phyloP scores from a whole-genome alignment of 257 asterid genomes.

The Ehretia macrophylla region DNA sequence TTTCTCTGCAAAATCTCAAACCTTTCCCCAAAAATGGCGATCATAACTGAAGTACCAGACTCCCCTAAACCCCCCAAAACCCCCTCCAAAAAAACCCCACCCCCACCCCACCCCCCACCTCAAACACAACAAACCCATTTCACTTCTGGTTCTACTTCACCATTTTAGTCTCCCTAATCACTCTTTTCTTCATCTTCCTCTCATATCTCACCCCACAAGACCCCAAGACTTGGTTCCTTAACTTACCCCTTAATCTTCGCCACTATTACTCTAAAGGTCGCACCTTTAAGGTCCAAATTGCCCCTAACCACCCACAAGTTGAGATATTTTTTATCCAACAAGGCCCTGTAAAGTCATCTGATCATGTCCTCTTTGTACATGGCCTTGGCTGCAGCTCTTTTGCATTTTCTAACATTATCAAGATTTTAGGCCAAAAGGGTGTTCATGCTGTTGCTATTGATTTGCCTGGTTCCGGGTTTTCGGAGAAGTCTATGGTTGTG shows the following conservation, averaged over 20 bases:
- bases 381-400: slow-evolving; percentile 84
- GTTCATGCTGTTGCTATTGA: slow-evolving; percentile 71
- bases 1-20: too few species aligned
- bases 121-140: slow-evolving; percentile 47
- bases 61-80: slow-evolving; percentile 32
- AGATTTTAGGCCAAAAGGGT: slow-evolving; percentile 39
- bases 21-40: slow-evolving; percentile 40
- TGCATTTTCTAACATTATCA: slow-evolving; percentile 48
- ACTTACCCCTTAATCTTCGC: slow-evolving; percentile 60
- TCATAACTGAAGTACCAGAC: slow-evolving; percentile 59
- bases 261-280: slow-evolving; percentile 68
- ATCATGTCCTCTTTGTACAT: slow-evolving; percentile 62
- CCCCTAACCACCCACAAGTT: slow-evolving; percentile 62
- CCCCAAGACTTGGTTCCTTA: slow-evolving; percentile 76
- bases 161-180: slow-evolving; percentile 44
- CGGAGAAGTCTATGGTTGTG: slow-evolving; percentile 61
- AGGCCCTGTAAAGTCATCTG: slow-evolving; percentile 46
- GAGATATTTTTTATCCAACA: slow-evolving; percentile 68
- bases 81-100: slow-evolving; percentile 15
- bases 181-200: slow-evolving; percentile 41
- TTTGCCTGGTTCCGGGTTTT: slow-evolving; percentile 93
- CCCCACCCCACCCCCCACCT: too few species aligned
- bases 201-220: slow-evolving; percentile 58
- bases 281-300: slow-evolving; percentile 65
- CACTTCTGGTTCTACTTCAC: slow-evolving; percentile 83